Evolutionary conservation across 768 basidiomycete species (phyloP), one percentile per base, ranked within the genome.

Genomic region (Termitomyces sp.): DNA sequence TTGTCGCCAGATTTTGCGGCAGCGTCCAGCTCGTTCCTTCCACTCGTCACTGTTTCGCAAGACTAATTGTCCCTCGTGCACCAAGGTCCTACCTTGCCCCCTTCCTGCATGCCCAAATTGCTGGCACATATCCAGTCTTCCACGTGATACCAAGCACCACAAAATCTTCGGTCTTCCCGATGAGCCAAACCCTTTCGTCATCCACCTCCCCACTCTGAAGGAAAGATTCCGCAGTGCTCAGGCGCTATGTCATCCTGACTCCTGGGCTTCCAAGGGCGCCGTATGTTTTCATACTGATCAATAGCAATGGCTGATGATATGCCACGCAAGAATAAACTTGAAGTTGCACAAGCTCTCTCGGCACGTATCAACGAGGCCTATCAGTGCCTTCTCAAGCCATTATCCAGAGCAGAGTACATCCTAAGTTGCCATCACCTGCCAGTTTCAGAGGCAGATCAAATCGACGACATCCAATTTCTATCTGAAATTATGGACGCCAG

Each of bases 321-420:
- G 49, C 58, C 44, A 52, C 15, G 53, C 5, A 55, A 87, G 85
- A 71, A 74, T 54, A 78, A 82, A 56, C 78, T 80, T 63, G 75
- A 77, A 14, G 65, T 84, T 19, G 90, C 90, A 0, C 81, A 82
- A 45, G 71, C 74, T 12, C 72, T 89, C 56, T 94, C 93, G 21
- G 81, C 89, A 37, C 75, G 80, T 44, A 76, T 96, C 8, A 97
- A 97, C 65, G 80, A 81, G 66, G 94, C 93, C 1, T 93, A 95
- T 66, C 82, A 81, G 60, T 80, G 82, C 17, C 79, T 98, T 40
- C 65, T 76, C n/a, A 76, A 81, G 60, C 93, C 93, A 2, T 69
- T 93, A 34, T 72, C 78, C 26, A 83, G 94, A 41, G 85, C 85
- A 28, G 86, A 90, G 67, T 96, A 97, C 64, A 83, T 97, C 62